Percentiles rank a stretch among this genome's conserved stretches.
Conservation (phyloP, 257 asterid genomes). For the Ilex aquifolium region DNA sequence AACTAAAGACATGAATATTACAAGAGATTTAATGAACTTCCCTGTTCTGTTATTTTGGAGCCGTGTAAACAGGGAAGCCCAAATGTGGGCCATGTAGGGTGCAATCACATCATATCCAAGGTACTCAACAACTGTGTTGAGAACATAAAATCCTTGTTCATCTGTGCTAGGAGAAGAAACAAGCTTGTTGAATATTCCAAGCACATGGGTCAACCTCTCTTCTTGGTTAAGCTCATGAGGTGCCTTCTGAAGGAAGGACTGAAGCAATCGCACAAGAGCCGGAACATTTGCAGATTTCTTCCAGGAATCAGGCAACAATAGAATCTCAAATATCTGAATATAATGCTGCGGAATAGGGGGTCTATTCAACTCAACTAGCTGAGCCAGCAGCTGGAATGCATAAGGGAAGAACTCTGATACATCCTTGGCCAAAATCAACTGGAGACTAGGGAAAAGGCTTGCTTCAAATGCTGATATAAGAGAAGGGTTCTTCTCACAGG, state of each 20-base stretch:
- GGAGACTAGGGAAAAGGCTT: conserved; percentile 64
- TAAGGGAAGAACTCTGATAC: conserved; percentile 84
- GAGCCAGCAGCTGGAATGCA: conserved; percentile 89
- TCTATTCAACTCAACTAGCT: conserved; percentile 78
- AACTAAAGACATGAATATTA: conserved; percentile 83
- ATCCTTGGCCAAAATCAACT: conserved; percentile 61
- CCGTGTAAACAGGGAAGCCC: conserved; percentile 70
- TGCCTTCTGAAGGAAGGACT: conserved; percentile 90
- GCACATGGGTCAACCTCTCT: conserved; percentile 58
- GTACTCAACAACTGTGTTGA: conserved; percentile 84
- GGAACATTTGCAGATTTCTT: conserved; percentile 82
- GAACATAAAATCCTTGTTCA: conserved; percentile 92
- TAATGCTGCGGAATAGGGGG: conserved; percentile 63
- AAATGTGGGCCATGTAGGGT: conserved; percentile 52
- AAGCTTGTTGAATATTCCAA: conserved; percentile 69
- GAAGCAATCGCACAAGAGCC: conserved; percentile 82
- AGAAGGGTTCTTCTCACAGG: conserved; percentile 65
- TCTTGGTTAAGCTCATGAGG: conserved; percentile 79
- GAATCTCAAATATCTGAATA: conserved; percentile 67
- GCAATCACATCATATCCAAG: conserved; percentile 68
- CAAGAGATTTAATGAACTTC: conserved; percentile 69
- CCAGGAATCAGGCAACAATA: conserved; percentile 83
- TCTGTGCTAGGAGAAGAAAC: conserved; percentile 63
- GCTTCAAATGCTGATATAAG: conserved; percentile 68
- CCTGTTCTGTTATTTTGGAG: conserved; percentile 53